Base-by-base conservation (phyloP, 495 filamentous ascomycete genomes). In the Penicillium arizonense region DNA sequence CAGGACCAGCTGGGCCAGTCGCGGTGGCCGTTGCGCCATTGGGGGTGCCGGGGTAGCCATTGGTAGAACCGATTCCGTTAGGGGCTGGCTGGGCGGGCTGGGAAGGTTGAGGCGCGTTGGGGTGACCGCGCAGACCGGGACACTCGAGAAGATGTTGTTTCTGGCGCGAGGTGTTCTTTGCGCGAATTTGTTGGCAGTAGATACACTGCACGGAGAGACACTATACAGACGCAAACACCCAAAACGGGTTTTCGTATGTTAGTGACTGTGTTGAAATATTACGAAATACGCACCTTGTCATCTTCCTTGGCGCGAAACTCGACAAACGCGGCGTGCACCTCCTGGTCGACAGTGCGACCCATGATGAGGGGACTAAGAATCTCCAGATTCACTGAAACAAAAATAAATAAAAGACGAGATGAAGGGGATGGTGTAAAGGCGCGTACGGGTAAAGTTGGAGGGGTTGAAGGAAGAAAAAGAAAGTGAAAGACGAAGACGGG, bases 301-400 rank as follows among this genome's bases (percentile, higher is more conserved):
- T 80, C 77, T 73, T 82, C 78, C 68, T 82, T 82, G 71, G 78
- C 78, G 67, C 78, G 75, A 59, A 82, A 82, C 67, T 82, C 78
- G 64, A 82, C 76, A 64, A 79, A 82, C 55, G 78, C 77, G 57
- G 77, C 76, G 65, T 82, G 78, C 54, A 82, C 78, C 59, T 81
- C 77, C 60, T 77, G 76, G 67, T 82, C 78, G 61, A 80, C 78
- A 28, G 77, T 82, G 43, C 78, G 77, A 65, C 78, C 78, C 78
- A 82, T 82, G 44, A 50, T 75, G 65, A 47, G 58, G 48, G 63
- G 59, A 44, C 33, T 32, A 14, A 40, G 24, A 3, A 8, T 16
- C 37, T 38, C 14, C 24, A 33, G 16, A 41, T 30, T 30, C 28
- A 30, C 28, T 42, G 18, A 34, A 8, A 16, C 41, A 30, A 46